A percentile compares a stretch with the other conserved stretches of the same genome.
Evolutionary conservation across 371 early-diverging fungal species (phyloP).

Genomic region (Actinomortierella ambigua): DNA sequence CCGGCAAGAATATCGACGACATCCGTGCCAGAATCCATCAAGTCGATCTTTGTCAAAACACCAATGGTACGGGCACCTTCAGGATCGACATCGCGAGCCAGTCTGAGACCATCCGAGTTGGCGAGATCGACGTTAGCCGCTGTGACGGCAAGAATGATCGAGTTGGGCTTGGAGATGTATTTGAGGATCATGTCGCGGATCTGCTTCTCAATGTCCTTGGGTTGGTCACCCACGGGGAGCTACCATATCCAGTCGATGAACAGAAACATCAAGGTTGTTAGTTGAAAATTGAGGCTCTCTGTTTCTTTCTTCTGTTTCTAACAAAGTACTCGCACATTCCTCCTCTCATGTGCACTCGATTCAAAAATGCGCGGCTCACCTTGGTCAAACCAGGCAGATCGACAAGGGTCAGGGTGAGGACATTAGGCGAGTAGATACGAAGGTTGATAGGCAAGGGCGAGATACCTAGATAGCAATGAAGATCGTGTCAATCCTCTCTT

Average conservation of each 20-base stretch:
- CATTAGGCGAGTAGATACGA: slow-evolving; percentile 93
- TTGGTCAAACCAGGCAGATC: slow-evolving; percentile 99
- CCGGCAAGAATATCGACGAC: slow-evolving; percentile 98
- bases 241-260: neutral
- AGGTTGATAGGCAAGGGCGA: slow-evolving; percentile 96
- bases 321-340: slow-evolving; percentile 9
- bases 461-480: slow-evolving; percentile 50
- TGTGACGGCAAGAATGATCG: slow-evolving; percentile 98
- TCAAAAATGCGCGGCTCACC: slow-evolving; percentile 43
- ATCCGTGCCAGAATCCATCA: slow-evolving; percentile 99
- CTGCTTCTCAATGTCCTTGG: slow-evolving; percentile 97
- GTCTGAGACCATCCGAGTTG: slow-evolving; percentile 97
- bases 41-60: slow-evolving; percentile 98
- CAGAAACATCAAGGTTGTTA: neutral
- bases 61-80: slow-evolving; percentile 98
- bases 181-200: slow-evolving; percentile 97
- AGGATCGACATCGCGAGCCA: slow-evolving; percentile 98
- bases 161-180: slow-evolving; percentile 93
- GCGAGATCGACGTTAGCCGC: slow-evolving; percentile 98
- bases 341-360: slow-evolving; percentile 1
- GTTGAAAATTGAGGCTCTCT: neutral
- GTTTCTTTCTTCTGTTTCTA: slow-evolving; percentile 9
- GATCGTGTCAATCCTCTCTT: no score
- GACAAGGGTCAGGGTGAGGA: slow-evolving; percentile 96
- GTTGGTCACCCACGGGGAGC: slow-evolving; percentile 97